phyloP scores from a whole-genome alignment of 2,329 filamentous ascomycete genomes.

The Trichoderma sp. region DNA sequence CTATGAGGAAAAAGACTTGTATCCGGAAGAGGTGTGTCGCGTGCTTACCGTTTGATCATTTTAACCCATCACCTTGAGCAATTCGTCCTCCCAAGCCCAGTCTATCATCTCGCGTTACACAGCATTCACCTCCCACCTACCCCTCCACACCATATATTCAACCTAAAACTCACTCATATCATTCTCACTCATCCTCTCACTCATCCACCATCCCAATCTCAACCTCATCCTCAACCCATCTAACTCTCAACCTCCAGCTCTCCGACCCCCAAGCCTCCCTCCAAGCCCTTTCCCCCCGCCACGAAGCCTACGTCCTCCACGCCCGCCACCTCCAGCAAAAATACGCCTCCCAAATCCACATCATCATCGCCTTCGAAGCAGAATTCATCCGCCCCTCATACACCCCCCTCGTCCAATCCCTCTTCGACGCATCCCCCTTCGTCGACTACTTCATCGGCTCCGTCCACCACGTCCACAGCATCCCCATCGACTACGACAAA shows the following conservation, averaged over 20 bases:
- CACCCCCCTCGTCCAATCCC: constrained; percentile 55
- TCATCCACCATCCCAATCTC: neutral
- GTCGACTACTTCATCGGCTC: constrained; percentile 93
- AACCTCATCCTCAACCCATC: neutral
- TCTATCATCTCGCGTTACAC: neutral
- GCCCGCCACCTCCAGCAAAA: constrained; percentile 67
- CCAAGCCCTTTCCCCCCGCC: constrained; percentile 50
- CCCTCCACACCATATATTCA: constrained; percentile 1
- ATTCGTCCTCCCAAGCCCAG: neutral
- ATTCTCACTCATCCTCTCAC: neutral
- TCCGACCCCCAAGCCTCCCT: constrained; percentile 46
- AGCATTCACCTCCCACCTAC: constrained; percentile 22
- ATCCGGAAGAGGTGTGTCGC: constrained; percentile 75
- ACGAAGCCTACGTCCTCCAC: constrained; percentile 71
- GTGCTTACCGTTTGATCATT: neutral
- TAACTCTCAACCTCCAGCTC: constrained; percentile 28
- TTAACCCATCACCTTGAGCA: too few relatives aligned
- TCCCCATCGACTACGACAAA: constrained; percentile 85
- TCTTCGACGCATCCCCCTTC: constrained; percentile 59
- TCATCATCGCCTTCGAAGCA: constrained; percentile 87
- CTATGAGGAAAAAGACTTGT: constrained; percentile 68
- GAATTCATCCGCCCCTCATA: constrained; percentile 82
- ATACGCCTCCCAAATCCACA: constrained; percentile 68
- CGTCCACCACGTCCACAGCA: constrained; percentile 80
- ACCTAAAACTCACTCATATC: neutral